phyloP scores from a whole-genome alignment of 140 eudicot species.

The Oenanthe javanica region DNA sequence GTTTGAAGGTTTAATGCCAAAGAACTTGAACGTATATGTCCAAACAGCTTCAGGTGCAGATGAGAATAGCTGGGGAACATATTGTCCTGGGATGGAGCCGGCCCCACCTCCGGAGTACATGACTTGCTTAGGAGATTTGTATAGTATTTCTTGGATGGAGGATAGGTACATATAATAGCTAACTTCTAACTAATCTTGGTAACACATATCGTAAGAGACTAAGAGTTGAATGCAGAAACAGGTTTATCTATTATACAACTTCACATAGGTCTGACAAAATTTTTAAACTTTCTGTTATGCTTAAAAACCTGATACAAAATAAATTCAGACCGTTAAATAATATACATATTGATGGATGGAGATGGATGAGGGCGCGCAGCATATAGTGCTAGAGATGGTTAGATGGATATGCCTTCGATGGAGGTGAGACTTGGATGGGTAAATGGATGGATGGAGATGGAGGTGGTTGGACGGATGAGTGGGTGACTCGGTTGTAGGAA shows the following conservation, averaged over 20 bases:
- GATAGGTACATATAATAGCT: constrained; percentile 47
- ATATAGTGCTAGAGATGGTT: not conserved
- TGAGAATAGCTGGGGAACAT: constrained; percentile 82
- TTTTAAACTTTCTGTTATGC: not conserved
- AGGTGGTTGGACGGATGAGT: not conserved
- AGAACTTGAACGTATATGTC: constrained; percentile 58
- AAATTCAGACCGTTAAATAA: not conserved
- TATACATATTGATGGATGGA: not conserved
- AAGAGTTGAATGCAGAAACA: not conserved
- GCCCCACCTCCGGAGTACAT: constrained; percentile 72
- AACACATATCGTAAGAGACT: not conserved
- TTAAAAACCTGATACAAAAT: not conserved
- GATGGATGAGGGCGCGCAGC: not conserved
- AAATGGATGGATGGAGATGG: not conserved
- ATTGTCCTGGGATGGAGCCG: constrained; percentile 81
- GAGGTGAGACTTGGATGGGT: not conserved
- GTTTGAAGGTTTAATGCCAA: constrained; percentile 82
- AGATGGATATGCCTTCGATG: not conserved
- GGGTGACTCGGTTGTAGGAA: not conserved
- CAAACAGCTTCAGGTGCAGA: constrained; percentile 70
- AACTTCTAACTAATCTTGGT: not conserved
- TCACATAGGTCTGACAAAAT: not conserved
- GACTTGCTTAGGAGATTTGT: constrained; percentile 84
- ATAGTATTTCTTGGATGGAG: constrained; percentile 96
- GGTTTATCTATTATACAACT: not conserved